Base-by-base conservation (phyloP, 2,329 filamentous ascomycete species). In the Rhynchosporium secalis region DNA sequence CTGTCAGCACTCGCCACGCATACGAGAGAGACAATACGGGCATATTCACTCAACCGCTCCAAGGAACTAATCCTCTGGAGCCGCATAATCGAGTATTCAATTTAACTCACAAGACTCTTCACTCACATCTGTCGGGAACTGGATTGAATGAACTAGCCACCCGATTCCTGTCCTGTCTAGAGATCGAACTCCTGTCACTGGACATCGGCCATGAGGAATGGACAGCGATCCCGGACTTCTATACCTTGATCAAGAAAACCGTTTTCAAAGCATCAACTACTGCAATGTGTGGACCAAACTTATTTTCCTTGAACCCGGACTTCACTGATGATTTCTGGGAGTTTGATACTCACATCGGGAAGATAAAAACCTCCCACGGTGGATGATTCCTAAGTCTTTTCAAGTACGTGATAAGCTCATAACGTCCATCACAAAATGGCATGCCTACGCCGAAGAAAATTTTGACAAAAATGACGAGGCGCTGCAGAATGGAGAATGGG, bases 261-360 rank as follows among this genome's bases (percentile, higher is more conserved):
- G 65, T 72, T 40, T 72, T 73, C 59, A 68, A 62, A 28, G 72
- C 72, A 2, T 64, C 70, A 2, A 69, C 64, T 9, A 60, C 48
- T 15, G 63, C 72, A 7, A 20, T 75, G n/a, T 70, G 66, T 55
- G 73, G 72, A 12, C 66, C 72, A 8, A 65, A 68, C 26, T 46
- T 74, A 3, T 65, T 74, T 29, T 48, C 64, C 28, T 29, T 74
- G 5, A 68, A 64, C 38, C 72, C 73, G 0, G 48, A 66, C n/a
- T 61, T 74, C 3, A 43, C 58, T 5, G 49, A 62, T 13, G 66
- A 72, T 40, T 74, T 73, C 58, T 75, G 73, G 73, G 65, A 65
- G n/a, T 74, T 69, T 38, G 70, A 73, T 62, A 31, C 43, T 5
- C 52, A 70, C 5, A 40, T 71, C 6, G 57, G 65, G 6, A 63